Percentiles rank a stretch among this genome's conserved stretches.
phyloP scores from a whole-genome alignment of 139 green algal species.

The Coelastrella sp. region DNA sequence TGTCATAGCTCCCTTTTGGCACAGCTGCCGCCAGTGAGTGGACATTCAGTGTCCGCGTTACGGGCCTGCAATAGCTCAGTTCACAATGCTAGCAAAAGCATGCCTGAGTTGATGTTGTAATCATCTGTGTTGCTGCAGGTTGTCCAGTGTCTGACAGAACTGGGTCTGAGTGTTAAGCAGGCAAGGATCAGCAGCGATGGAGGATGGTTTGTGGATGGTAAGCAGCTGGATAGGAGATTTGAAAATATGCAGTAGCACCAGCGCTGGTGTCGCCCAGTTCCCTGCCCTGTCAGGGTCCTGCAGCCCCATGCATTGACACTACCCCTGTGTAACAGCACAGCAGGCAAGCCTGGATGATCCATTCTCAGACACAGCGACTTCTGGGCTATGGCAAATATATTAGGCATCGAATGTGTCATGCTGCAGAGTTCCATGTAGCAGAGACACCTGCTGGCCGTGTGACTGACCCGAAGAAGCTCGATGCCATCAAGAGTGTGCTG shows the following conservation, averaged over 20 bases:
- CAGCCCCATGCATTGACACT: neutral
- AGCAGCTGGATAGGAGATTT: neutral
- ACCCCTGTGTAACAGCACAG: too few species aligned
- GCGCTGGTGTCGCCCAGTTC: too few species aligned
- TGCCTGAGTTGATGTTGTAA: neutral
- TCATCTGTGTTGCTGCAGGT: conserved; percentile 72
- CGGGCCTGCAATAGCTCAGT: too few species aligned
- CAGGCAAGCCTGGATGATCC: too few species aligned
- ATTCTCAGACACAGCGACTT: too few species aligned
- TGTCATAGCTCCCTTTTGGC: too few species aligned
- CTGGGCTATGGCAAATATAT: neutral
- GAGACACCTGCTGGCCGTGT: conserved; percentile 86
- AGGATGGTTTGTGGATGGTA: conserved; percentile 98
- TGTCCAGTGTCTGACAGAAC: conserved; percentile 96
- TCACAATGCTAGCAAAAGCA: neutral
- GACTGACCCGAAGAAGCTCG: conserved; percentile 81
- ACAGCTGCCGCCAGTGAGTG: too few species aligned
- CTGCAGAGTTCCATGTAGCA: conserved; percentile 90
- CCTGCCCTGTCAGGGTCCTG: neutral
- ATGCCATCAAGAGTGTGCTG: conserved; percentile 67
- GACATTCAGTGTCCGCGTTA: too few species aligned
- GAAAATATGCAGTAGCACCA: too few species aligned
- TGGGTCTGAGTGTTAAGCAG: conserved; percentile 87
- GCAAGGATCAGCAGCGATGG: conserved; percentile 93
- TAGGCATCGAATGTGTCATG: neutral